Conservation (phyloP, 2,329 filamentous ascomycete genomes). For the Fusarium sp. region DNA sequence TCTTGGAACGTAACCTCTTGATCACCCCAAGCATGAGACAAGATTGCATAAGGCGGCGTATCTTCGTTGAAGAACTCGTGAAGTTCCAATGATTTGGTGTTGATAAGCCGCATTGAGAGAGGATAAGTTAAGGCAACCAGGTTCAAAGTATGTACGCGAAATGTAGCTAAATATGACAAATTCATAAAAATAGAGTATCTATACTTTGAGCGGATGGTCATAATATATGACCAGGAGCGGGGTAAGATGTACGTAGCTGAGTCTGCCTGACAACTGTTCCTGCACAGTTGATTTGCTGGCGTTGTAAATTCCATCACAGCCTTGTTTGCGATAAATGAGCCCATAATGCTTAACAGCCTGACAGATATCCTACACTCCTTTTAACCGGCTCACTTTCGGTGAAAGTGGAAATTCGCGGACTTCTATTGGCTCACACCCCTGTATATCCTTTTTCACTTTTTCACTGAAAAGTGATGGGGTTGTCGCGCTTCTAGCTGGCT, state of each 20-base stretch:
- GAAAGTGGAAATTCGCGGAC: not conserved
- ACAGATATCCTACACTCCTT: not conserved
- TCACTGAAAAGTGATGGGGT: too few species aligned
- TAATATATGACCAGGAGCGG: not conserved
- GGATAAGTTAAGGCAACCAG: not conserved
- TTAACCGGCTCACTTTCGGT: not conserved
- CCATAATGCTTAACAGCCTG: too few species aligned
- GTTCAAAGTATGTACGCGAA: not conserved
- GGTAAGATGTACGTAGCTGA: not conserved
- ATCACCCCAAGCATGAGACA: constrained; percentile 48
- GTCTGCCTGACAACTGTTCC: not conserved
- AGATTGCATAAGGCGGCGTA: constrained; percentile 45
- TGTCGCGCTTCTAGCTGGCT: too few species aligned
- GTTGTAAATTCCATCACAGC: not conserved
- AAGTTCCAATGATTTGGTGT: constrained; percentile 33
- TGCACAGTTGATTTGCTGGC: not conserved
- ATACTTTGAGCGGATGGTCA: not conserved
- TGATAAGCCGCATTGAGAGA: constrained; percentile 40
- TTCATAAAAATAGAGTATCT: not conserved
- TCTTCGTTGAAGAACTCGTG: constrained; percentile 27
- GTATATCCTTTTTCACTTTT: too few species aligned
- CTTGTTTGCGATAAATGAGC: not conserved
- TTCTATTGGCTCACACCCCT: not conserved
- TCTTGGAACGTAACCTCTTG: constrained; percentile 46
- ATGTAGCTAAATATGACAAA: not conserved